These are phyloP conservation scores for Acorus gramineus DNA, from an alignment of 106 monocot species.

Conservation along the genomic window DNA sequence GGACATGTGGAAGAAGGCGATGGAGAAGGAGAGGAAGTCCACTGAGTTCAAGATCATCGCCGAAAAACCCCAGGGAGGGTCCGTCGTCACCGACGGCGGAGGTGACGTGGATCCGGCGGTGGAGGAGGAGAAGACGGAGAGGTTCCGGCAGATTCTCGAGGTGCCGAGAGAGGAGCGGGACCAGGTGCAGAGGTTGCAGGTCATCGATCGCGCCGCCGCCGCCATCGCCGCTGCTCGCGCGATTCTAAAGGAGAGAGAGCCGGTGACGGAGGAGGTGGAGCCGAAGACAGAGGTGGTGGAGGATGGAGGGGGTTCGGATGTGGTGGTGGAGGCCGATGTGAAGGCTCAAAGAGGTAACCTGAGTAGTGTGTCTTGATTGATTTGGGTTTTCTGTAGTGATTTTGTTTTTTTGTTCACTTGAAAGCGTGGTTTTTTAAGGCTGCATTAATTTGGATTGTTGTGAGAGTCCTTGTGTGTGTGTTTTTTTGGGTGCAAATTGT, in stretches of 20 bases:
- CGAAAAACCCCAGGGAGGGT: not conserved
- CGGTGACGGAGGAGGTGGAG: not conserved
- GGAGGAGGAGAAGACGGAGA: slow-evolving; percentile 47
- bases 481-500: no score
- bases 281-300: no score
- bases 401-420: no score
- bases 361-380: no score
- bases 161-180: slow-evolving; percentile 73
- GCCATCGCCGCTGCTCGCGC: slow-evolving; percentile 74
- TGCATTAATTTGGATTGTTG: no score
- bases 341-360: no score
- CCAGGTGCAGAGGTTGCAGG: slow-evolving; percentile 49
- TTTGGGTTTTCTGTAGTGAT: no score
- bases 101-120: not conserved
- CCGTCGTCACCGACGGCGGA: not conserved
- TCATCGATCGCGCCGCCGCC: slow-evolving; percentile 81
- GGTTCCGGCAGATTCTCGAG: slow-evolving; percentile 47
- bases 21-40: slow-evolving; percentile 38
- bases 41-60: slow-evolving; percentile 13
- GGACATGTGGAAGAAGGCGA: slow-evolving; percentile 68
- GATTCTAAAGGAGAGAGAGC: slow-evolving; percentile 30
- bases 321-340: no score
- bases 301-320: no score
- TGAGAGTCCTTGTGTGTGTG: no score
- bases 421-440: no score